Conservation (phyloP, 2,329 filamentous ascomycete species). For the Dactylella cylindrospora region DNA sequence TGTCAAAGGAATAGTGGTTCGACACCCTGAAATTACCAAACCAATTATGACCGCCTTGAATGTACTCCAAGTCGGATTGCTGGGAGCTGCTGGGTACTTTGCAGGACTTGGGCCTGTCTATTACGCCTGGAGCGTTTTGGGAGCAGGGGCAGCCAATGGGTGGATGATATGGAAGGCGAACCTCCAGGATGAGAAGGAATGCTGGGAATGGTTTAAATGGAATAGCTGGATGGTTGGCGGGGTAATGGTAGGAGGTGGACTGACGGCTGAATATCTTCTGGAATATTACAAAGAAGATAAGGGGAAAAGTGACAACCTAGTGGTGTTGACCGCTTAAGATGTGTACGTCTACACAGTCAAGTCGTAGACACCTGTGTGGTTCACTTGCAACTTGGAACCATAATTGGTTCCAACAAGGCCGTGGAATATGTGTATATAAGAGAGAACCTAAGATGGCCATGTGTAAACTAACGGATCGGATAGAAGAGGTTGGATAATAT, state of each 20-base stretch:
- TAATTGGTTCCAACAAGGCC: too few relatives aligned
- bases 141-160: conserved; percentile 62
- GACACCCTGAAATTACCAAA: conserved; percentile 76
- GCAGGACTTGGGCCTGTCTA: conserved; percentile 69
- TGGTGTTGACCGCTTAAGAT: background rate
- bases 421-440: too few relatives aligned
- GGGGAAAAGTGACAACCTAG: background rate
- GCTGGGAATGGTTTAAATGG: conserved; percentile 71
- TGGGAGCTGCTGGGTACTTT: conserved; percentile 69
- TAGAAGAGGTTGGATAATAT: too few relatives aligned
- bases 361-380: too few relatives aligned
- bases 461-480: too few relatives aligned
- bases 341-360: too few relatives aligned
- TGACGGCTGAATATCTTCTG: conserved; percentile 47
- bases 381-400: too few relatives aligned
- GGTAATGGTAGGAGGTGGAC: conserved; percentile 48
- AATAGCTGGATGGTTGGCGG: conserved; percentile 49
- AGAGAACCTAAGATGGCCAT: too few relatives aligned
- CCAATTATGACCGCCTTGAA: conserved; percentile 71
- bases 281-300: conserved; percentile 11
- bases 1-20: conserved; percentile 83
- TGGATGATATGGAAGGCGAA: conserved; percentile 69
- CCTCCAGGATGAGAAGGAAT: conserved; percentile 66
- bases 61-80: conserved; percentile 66
- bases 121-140: conserved; percentile 67